A percentile compares a stretch with the other conserved stretches of the same genome.
These are phyloP conservation scores for Coniferiporia weirii DNA, from an alignment of 1,284 basidiomycete genomes.

Conservation along the genomic window DNA sequence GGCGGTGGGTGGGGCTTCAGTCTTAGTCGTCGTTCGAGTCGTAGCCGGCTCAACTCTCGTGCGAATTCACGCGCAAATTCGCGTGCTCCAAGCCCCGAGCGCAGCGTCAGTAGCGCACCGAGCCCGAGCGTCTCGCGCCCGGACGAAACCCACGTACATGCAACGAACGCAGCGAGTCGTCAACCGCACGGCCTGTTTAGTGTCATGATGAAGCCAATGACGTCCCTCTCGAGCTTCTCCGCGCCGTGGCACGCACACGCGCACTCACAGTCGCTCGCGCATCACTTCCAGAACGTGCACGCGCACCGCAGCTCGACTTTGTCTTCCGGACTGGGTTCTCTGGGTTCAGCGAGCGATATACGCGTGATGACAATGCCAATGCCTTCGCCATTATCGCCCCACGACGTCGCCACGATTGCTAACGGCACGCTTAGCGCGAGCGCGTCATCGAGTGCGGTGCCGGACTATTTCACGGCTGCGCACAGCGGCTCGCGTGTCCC, in stretches of 20 bases:
- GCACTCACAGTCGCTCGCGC: constrained; percentile 21
- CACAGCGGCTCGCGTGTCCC: constrained; percentile 74
- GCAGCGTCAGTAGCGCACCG: constrained; percentile 35
- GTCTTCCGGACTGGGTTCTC: no score
- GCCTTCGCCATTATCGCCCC: not conserved
- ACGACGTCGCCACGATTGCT: not conserved
- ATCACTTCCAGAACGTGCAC: constrained; percentile 5
- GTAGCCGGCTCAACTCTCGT: constrained; percentile 34
- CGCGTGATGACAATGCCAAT: not conserved
- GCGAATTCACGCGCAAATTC: constrained; percentile 22
- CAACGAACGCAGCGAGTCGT: constrained; percentile 41
- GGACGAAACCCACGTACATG: constrained; percentile 48
- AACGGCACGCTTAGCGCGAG: not conserved
- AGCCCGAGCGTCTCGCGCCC: constrained; percentile 21
- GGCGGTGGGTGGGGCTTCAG: constrained; percentile 30
- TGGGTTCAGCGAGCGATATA: not conserved
- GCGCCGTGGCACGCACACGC: constrained; percentile 32
- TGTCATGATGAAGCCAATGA: constrained; percentile 60
- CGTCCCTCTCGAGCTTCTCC: constrained; percentile 34
- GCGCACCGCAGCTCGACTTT: not conserved
- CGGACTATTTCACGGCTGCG: constrained; percentile 76
- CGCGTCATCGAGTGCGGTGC: constrained; percentile 47
- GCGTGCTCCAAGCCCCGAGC: constrained; percentile 35
- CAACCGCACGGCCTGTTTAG: constrained; percentile 50
- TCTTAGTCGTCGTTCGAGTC: constrained; percentile 38